Percentiles rank a stretch among this genome's conserved stretches.
Evolutionary conservation across 169 alveolate genomes (phyloP).

Genomic region (Babesia ovata): DNA sequence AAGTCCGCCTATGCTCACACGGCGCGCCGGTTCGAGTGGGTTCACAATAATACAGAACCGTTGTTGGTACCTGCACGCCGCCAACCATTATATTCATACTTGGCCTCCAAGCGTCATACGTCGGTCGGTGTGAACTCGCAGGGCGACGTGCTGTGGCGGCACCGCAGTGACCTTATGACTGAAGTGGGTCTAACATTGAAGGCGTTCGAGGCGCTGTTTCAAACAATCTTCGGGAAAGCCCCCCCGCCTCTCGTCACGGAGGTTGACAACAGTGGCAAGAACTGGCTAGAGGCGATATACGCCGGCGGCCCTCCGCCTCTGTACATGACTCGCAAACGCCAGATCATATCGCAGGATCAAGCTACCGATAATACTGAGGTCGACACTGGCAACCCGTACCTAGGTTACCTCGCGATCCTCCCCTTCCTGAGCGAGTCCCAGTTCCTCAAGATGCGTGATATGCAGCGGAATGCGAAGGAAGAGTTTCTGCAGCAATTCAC

Average conservation of each 20-base stretch:
- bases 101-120: conserved; percentile 39
- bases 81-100: conserved; percentile 38
- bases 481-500: conserved; percentile 42
- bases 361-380: conserved; percentile 27
- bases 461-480: conserved; percentile 53
- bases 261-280: conserved; percentile 6
- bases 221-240: conserved; percentile 7
- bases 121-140: conserved; percentile 26
- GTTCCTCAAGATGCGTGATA: conserved; percentile 39
- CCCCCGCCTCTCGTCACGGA: conserved; percentile 7
- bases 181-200: conserved; percentile 53
- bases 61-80: conserved; percentile 40
- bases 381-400: conserved; percentile 69
- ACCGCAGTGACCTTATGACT: conserved; percentile 32
- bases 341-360: conserved; percentile 6
- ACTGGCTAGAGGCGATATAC: conserved; percentile 52
- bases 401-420: conserved; percentile 70
- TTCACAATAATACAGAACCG: conserved; percentile 25
- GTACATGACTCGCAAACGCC: conserved; percentile 19
- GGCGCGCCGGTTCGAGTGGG: conserved; percentile 51
- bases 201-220: conserved; percentile 26
- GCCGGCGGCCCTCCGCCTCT: conserved; percentile 63
- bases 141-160: conserved; percentile 49
- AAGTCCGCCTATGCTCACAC: conserved; percentile 47
- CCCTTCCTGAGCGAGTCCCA: conserved; percentile 74